Base-by-base conservation (phyloP, 371 early-diverging fungal species). In the Mucor mucedo region DNA sequence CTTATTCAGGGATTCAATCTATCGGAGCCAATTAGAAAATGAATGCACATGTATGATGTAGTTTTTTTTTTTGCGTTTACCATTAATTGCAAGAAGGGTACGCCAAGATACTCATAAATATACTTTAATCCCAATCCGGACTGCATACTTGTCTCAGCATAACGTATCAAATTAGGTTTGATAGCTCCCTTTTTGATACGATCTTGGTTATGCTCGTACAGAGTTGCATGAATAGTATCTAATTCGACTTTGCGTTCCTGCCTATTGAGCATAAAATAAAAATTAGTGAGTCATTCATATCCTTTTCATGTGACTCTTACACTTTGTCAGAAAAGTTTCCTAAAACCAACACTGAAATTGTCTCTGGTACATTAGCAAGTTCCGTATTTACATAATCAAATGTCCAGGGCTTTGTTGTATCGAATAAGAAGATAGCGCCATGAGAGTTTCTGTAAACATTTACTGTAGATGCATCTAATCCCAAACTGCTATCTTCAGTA, bases 371-470 rank as follows among this genome's bases (percentile, higher is more conserved):
- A n/a, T 74, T 63, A 28, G 53, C 63, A n/a, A 87, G 62, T 16
- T 84, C 76, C 9, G 75, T 78, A 16, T 72, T 71, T 0, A 79
- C 84, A 67, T 87, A 89, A 32, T 86, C 86, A 66, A 87, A 84
- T 6, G 89, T 87, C 87, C 87, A 87, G 33, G 76, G 80, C 45
- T 87, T 87, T 14, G 86, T 84, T 8, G 83, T 66, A 66, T 89
- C 89, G 65, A 86, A 89, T 55, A 87, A 42, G 35, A 87, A 76
- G 5, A 89, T 71, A 3, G 75, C 84, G 2, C 81, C 86, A 58
- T 89, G 85, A 2, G 83, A 79, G 53, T 87, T 87, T 28, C 89
- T 66, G 65, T 89, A 89, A 1, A 89, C 89, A 69, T 87, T 79
- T 6, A 89, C 84, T 0, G 85, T 89, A 1, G 76, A 73, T n/a